These are phyloP conservation scores for Podospora pseudopauciseta DNA, from an alignment of 495 filamentous ascomycete species.

Conservation along the genomic window DNA sequence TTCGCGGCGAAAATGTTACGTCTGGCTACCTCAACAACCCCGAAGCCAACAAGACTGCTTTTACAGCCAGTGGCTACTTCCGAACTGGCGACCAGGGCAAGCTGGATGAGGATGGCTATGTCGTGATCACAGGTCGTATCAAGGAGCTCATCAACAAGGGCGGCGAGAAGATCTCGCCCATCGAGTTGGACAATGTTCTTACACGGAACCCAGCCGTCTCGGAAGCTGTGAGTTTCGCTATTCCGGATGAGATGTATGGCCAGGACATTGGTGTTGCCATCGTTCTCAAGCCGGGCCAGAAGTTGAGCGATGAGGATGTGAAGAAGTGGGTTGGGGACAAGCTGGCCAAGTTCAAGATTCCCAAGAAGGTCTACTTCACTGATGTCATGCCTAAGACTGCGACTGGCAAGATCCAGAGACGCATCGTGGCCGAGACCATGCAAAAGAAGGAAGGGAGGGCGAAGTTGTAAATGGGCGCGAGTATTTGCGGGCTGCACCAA, in stretches of 20 bases:
- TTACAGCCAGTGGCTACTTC: slow-evolving; percentile 64
- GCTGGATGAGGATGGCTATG: slow-evolving; percentile 67
- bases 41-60: slow-evolving; percentile 64
- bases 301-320: slow-evolving; percentile 53
- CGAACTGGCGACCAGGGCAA: slow-evolving; percentile 81
- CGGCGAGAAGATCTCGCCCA: slow-evolving; percentile 78
- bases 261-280: slow-evolving; percentile 77
- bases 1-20: slow-evolving; percentile 75
- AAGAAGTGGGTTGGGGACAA: slow-evolving; percentile 62
- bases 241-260: slow-evolving; percentile 71
- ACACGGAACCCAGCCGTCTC: slow-evolving; percentile 62
- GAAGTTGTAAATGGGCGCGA: slow-evolving; percentile 33
- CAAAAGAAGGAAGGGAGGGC: slow-evolving; percentile 49
- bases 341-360: slow-evolving; percentile 79
- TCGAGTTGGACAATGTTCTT: slow-evolving; percentile 78
- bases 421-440: slow-evolving; percentile 78
- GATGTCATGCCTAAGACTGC: slow-evolving; percentile 82
- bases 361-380: slow-evolving; percentile 77
- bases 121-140: slow-evolving; percentile 74
- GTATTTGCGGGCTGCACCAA: no score
- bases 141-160: slow-evolving; percentile 85
- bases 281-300: slow-evolving; percentile 61
- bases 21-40: slow-evolving; percentile 79
- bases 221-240: slow-evolving; percentile 78
- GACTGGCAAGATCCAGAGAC: slow-evolving; percentile 82